Evolutionary conservation across 2,329 filamentous ascomycete species (phyloP), one percentile per base, ranked within the genome.

Genomic region (Exophiala xenobiotica): DNA sequence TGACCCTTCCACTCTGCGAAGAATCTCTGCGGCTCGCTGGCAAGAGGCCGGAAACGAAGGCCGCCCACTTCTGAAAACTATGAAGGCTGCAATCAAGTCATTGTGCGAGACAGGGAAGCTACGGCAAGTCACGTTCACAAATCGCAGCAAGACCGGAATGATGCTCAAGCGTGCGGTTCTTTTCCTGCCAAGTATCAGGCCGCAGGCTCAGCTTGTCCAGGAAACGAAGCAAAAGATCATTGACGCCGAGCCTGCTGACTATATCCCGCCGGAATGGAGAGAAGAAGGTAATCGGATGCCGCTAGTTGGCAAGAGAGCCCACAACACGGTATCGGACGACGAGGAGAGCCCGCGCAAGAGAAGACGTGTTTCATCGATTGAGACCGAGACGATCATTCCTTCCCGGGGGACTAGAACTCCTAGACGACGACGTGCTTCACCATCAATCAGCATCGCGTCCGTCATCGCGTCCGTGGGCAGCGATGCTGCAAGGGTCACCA

Each of bases 81-180:
- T 84, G 23, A 74, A 71, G 22, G 70, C 68, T 11, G 68, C 76
- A 2, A 65, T 82, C 42, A 78, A 77, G 52, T 64, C 70, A 16
- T 65, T 84, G 54, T 66, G 80, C 29, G 70, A 74, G 31, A 65
- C 70, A 16, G 75, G 76, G 8, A 77, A 75, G 48, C 64, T 85
- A 33, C 77, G 74, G 40, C 76, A 78, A 53, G 63, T 79, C 39
- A 73, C 67, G 1, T 82, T 82, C 61, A 71, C 70, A 12, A 79
- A 79, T 57, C 71, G 68, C 52, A 70, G 74, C 14, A 67, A 63
- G 23, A 73, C 74, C 49, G 78, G 77, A 1, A 61, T 72, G 3
- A 73, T 74, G 60, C 68, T 76, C 14, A 76, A 70, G n/a, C 78
- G 74, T 48, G 70, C 68, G 4, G 73, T 85, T 12, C 60, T 83